Evolutionary conservation across 2,329 filamentous ascomycete genomes (phyloP).

Genomic region (Exserohilum turcica): DNA sequence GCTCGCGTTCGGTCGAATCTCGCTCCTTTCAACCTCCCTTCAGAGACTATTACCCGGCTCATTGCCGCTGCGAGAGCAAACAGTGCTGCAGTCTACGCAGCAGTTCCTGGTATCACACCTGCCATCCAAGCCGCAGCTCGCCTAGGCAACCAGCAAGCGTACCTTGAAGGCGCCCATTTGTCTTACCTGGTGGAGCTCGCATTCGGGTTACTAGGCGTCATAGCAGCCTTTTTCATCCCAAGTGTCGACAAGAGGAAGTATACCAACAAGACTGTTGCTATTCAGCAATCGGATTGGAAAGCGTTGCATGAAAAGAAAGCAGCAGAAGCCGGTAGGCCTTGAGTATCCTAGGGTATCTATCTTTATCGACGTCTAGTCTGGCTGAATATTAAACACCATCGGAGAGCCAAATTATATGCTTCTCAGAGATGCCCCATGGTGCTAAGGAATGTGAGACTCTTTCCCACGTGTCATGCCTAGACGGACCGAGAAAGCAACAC

Average conservation of each 20-base stretch:
- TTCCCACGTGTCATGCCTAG: no score
- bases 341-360: background rate
- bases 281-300: conserved; percentile 33
- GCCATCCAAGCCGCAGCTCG: conserved; percentile 32
- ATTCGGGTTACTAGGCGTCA: conserved; percentile 34
- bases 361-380: no score
- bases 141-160: conserved; percentile 37
- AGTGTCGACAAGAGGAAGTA: conserved; percentile 37
- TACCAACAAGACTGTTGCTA: conserved; percentile 33
- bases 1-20: conserved; percentile 22
- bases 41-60: conserved; percentile 20
- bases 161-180: conserved; percentile 32
- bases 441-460: no score
- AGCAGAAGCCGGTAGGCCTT: background rate
- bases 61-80: conserved; percentile 29
- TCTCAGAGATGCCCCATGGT: no score
- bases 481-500: no score
- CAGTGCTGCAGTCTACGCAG: conserved; percentile 33
- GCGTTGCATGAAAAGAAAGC: conserved; percentile 29
- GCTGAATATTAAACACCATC: no score
- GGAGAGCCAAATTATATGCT: no score
- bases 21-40: conserved; percentile 22
- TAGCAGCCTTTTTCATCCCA: conserved; percentile 37
- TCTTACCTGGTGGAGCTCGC: conserved; percentile 41
- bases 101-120: conserved; percentile 38